Evolutionary conservation across 2,329 filamentous ascomycete species (phyloP).

Genomic region (Aspergillus awamori): DNA sequence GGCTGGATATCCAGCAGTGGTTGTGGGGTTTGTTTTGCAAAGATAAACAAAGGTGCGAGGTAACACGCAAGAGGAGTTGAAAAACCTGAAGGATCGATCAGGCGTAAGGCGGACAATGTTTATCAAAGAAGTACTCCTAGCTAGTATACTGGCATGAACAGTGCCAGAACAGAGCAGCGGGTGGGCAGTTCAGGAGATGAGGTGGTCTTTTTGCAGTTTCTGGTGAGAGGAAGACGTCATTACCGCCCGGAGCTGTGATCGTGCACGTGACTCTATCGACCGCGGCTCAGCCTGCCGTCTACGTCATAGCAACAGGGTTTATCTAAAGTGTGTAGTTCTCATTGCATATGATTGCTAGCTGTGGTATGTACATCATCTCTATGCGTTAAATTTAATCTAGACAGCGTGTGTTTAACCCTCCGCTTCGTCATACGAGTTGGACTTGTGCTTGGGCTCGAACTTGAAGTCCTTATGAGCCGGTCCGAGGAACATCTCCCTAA

Average conservation of each 20-base stretch:
- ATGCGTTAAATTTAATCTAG: background rate
- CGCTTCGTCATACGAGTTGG: slow-evolving; percentile 77
- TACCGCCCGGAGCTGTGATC: slow-evolving; percentile 17
- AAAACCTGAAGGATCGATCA: background rate
- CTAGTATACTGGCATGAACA: background rate
- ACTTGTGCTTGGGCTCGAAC: slow-evolving; percentile 98
- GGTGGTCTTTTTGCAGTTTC: slow-evolving; percentile 67
- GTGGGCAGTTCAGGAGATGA: slow-evolving; percentile 51
- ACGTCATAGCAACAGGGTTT: slow-evolving; percentile 2
- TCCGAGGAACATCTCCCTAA: slow-evolving; percentile 95
- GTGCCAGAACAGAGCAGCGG: background rate
- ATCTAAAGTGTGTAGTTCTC: background rate
- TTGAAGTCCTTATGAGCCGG: slow-evolving; percentile 87
- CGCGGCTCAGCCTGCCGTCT: background rate
- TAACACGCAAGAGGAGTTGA: background rate
- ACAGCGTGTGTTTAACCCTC: slow-evolving; percentile 52
- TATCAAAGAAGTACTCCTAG: background rate
- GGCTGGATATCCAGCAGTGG: background rate
- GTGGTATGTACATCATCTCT: slow-evolving; percentile 3
- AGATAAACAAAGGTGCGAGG: slow-evolving; percentile 22
- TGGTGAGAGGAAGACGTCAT: slow-evolving; percentile 39
- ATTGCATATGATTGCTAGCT: background rate
- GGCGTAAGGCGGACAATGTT: background rate
- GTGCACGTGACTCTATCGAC: slow-evolving; percentile 19
- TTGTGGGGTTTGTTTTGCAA: slow-evolving; percentile 10